Evolutionary conservation across 78 protist species (phyloP).

Genomic region (Chrysochromulina parva): DNA sequence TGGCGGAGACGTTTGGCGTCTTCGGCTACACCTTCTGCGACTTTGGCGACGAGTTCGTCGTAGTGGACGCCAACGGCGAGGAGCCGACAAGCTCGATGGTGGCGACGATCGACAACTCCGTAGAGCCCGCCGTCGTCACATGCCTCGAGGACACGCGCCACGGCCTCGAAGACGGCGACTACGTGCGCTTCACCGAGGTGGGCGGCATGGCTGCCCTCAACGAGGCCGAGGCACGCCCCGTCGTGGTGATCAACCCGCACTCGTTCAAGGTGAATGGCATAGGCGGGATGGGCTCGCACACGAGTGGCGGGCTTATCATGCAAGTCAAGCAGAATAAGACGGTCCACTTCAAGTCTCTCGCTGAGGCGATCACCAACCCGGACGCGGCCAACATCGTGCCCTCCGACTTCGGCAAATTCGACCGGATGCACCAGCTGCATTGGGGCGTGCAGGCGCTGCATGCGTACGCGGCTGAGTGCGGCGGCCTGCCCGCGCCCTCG

Average conservation of each 20-base stretch:
- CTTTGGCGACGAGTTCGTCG: conserved; percentile 80
- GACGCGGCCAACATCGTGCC: conserved; percentile 34
- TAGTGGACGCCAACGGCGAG: conserved; percentile 59
- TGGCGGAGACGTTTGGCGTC: conserved; percentile 72
- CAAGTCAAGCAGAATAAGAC: conserved; percentile 85
- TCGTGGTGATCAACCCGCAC: conserved; percentile 60
- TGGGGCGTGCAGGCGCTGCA: conserved; percentile 68
- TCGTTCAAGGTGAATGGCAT: conserved; percentile 84
- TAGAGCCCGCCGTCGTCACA: conserved; percentile 70
- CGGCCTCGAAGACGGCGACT: conserved; percentile 82
- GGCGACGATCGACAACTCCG: conserved; percentile 51
- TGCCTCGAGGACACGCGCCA: conserved; percentile 65
- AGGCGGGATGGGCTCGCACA: conserved; percentile 43
- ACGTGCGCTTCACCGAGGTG: conserved; percentile 82
- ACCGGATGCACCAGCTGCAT: conserved; percentile 65
- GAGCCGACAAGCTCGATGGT: conserved; percentile 63
- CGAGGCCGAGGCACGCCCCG: conserved; percentile 29
- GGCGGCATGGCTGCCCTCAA: conserved; percentile 89
- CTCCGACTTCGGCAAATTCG: conserved; percentile 82
- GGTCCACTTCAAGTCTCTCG: conserved; percentile 58
- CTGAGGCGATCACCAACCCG: conserved; percentile 56
- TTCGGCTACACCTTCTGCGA: conserved; percentile 83
- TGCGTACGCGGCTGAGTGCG: conserved; percentile 26
- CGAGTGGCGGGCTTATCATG: conserved; percentile 80
- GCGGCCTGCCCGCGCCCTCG: conserved; percentile 61